Evolutionary conservation across 768 basidiomycete genomes (phyloP).

Genomic region (Suillus ampliporus): DNA sequence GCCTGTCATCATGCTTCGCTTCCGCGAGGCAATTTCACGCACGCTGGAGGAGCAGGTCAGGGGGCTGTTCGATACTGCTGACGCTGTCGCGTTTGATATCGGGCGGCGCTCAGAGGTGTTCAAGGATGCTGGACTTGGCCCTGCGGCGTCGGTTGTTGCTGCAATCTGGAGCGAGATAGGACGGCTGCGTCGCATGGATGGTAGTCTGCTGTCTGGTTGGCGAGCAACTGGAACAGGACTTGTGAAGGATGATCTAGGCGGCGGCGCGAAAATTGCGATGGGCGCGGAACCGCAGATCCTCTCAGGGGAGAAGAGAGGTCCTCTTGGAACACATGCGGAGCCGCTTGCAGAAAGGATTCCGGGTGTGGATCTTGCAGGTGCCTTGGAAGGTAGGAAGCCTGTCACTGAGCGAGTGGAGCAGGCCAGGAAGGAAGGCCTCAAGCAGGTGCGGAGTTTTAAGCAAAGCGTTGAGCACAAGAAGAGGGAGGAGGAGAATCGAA

Average conservation of each 20-base stretch:
- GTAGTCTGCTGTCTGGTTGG: constrained; percentile 48
- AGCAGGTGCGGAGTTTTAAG: constrained; percentile 48
- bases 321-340: constrained; percentile 59
- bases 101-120: constrained; percentile 65
- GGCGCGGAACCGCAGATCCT: constrained; percentile 79
- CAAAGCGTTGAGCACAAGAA: constrained; percentile 49
- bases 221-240: constrained; percentile 68
- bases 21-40: constrained; percentile 65
- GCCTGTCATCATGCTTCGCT: constrained; percentile 59
- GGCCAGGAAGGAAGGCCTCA: constrained; percentile 39
- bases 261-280: constrained; percentile 56
- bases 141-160: constrained; percentile 54
- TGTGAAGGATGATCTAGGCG: constrained; percentile 52
- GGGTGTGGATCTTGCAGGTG: constrained; percentile 4
- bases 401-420: constrained; percentile 44
- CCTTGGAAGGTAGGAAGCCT: constrained; percentile 4
- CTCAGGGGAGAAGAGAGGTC: constrained; percentile 69
- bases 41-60: constrained; percentile 62
- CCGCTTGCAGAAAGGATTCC: constrained; percentile 25
- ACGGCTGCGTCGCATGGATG: constrained; percentile 47
- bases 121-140: constrained; percentile 61
- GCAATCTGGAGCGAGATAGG: constrained; percentile 77
- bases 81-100: constrained; percentile 65
- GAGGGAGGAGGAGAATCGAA: constrained; percentile 38
- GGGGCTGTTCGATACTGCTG: constrained; percentile 54